These are phyloP conservation scores for Scenedesmus sp. DNA, from an alignment of 163 green algal genomes.

Conservation along the genomic window DNA sequence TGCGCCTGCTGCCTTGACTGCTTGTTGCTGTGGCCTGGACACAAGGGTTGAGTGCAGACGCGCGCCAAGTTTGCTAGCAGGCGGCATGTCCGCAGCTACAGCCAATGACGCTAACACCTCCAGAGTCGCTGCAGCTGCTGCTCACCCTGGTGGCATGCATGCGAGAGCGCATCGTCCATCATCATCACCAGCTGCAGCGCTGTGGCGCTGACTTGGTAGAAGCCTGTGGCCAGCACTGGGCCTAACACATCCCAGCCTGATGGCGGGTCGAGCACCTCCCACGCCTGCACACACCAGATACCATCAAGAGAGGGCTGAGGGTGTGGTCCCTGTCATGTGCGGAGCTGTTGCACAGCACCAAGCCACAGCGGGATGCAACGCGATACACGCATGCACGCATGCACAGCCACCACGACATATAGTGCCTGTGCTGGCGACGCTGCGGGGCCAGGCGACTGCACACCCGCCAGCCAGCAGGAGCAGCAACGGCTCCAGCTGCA, in stretches of 20 bases:
- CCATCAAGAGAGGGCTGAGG: background rate
- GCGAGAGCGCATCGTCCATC: slow-evolving; percentile 51
- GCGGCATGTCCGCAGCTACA: background rate
- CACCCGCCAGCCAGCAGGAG: too few species aligned
- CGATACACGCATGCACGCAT: background rate
- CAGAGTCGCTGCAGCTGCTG: background rate
- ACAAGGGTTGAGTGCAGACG: background rate
- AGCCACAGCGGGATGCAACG: background rate
- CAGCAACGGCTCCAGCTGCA: background rate
- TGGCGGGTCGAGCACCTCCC: slow-evolving; percentile 56
- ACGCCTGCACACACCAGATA: background rate
- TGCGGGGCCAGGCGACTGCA: too few species aligned
- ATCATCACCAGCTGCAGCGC: slow-evolving; percentile 42
- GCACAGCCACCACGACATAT: too few species aligned
- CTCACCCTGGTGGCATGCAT: slow-evolving; percentile 44
- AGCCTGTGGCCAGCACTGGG: slow-evolving; percentile 47
- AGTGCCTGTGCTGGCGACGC: too few species aligned
- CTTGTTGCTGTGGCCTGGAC: background rate
- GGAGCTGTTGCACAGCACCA: background rate
- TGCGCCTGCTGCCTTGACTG: background rate
- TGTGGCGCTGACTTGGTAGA: slow-evolving; percentile 34
- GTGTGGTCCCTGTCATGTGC: background rate
- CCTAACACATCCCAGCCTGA: slow-evolving; percentile 45
- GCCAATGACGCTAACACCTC: background rate
- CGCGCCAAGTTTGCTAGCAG: background rate